Base-by-base conservation (phyloP, 768 basidiomycete species). In the Suillus variegatus region DNA sequence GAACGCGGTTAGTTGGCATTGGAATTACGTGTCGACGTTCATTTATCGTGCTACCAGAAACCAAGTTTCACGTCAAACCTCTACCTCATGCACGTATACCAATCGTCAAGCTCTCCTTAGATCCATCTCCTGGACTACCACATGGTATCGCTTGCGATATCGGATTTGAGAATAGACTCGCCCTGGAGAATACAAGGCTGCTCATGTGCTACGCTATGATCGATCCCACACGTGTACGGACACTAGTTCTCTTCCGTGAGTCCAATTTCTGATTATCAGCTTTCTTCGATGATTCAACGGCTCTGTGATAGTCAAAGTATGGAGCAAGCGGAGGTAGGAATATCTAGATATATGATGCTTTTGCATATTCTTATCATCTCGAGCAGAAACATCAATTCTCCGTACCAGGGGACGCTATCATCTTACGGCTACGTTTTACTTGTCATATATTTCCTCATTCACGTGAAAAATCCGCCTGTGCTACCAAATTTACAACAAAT, bases 381-480 rank as follows among this genome's bases (percentile, higher is more conserved):
- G 40, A 54, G 2, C 71, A 94, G 93, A 79, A 96, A 97, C 88
- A 97, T 99, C 78, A 99, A 99, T 79, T 97, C 95, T 60, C 95
- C 97, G 13, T 99, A 99, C 79, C 89, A 94, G 72, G 97, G 97
- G 67, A 99, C 97, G 1, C 82, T 99, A 62, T 96, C 94, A 63
- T 97, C 95, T 62, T 98, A 99, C 75, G 97, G 97, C 68, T 98
- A 97, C 80, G 96, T 97, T 69, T 85, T 99, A 61, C 91, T 99
- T 78, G 97, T 98, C 76, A 94, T 99, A 72, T 97, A 96, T 81
- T 99, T 95, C 80, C 87, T 99, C 62, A 89, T 96, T 55, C 97
- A 99, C 77, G 95, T 99, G 81, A 97, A 97, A 82, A 94, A 94
- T 70, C 96, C 97, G 63, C 93, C 96, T 32, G 93, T 99, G 51